Evolutionary conservation across 371 early-diverging fungal species (phyloP).

Genomic region (Mortierella sp.): DNA sequence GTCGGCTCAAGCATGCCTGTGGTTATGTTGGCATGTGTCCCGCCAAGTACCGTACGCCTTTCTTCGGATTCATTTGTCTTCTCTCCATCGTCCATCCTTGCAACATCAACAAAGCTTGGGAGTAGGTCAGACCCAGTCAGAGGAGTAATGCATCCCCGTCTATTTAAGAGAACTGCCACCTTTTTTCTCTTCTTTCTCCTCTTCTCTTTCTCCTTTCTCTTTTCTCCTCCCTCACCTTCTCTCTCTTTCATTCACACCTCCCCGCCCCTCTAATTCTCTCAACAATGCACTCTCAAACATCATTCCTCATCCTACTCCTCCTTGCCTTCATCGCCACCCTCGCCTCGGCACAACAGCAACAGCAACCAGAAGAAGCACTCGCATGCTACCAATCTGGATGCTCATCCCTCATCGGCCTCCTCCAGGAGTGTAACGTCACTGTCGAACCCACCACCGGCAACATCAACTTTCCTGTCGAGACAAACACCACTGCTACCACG

Average conservation of each 20-base stretch:
- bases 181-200: neutral
- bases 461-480: slow-evolving; percentile 7
- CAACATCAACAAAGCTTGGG: neutral
- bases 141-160: no score
- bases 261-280: neutral
- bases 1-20: neutral
- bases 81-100: neutral
- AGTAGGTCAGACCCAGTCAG: no score
- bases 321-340: neutral
- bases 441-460: slow-evolving; percentile 16
- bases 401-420: slow-evolving; percentile 2
- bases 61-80: neutral
- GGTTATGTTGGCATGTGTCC: no score
- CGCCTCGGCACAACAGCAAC: neutral
- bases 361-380: slow-evolving; percentile 5
- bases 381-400: slow-evolving; percentile 26
- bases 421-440: slow-evolving; percentile 19
- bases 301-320: neutral
- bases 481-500: neutral
- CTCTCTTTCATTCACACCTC: neutral
- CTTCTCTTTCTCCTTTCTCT: neutral
- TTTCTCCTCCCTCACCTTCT: neutral
- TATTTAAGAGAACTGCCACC: neutral
- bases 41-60: no score
- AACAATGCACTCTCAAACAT: neutral